Evolutionary conservation across 2,329 filamentous ascomycete genomes (phyloP).

Genomic region (Claviceps cyperi): DNA sequence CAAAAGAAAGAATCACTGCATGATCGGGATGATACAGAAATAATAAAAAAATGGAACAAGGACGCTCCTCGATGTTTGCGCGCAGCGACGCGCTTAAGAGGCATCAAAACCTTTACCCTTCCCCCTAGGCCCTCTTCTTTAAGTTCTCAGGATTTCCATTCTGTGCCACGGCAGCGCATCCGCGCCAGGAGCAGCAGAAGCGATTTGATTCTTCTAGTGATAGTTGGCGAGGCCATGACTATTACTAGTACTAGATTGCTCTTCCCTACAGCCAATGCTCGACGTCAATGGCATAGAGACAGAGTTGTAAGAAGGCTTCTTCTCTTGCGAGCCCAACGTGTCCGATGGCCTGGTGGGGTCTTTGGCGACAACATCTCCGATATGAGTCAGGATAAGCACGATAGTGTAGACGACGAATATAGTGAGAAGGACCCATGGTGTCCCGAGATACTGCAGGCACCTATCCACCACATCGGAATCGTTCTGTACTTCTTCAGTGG

Average conservation of each 20-base stretch:
- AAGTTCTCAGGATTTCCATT: too few relatives aligned
- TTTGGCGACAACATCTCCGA: constrained; percentile 10
- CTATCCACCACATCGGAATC: not conserved
- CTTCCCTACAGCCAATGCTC: not conserved
- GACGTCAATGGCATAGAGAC: constrained; percentile 4
- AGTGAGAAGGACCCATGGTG: constrained; percentile 19
- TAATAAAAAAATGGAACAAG: too few relatives aligned
- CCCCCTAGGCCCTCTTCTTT: too few relatives aligned
- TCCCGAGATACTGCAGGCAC: constrained; percentile 11
- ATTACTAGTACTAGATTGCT: not conserved
- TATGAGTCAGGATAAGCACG: constrained; percentile 20
- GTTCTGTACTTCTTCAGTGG: not conserved
- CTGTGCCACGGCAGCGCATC: not conserved
- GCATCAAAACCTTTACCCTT: too few relatives aligned
- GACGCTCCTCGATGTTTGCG: too few relatives aligned
- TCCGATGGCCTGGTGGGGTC: constrained; percentile 1
- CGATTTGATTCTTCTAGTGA: not conserved
- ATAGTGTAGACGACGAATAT: constrained; percentile 20
- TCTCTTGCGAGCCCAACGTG: constrained; percentile 6
- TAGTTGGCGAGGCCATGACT: not conserved
- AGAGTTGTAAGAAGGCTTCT: constrained; percentile 6
- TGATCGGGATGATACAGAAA: too few relatives aligned
- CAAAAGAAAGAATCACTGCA: too few relatives aligned
- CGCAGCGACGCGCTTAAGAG: too few relatives aligned
- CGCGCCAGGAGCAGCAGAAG: not conserved